phyloP scores from a whole-genome alignment of 106 monocot genomes.

The Dioscorea dumetorum region DNA sequence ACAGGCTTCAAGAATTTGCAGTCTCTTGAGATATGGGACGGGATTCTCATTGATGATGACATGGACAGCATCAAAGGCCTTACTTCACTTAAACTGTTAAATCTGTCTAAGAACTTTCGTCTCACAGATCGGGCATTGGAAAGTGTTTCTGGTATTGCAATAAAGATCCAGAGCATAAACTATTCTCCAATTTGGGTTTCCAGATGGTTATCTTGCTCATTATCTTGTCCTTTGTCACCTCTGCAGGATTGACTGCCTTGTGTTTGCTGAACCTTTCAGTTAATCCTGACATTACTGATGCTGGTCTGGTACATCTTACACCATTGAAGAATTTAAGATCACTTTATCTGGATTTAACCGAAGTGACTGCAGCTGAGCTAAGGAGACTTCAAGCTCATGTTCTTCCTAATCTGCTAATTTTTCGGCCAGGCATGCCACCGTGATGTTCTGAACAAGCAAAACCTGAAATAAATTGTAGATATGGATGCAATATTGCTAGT shows the following conservation, averaged over 20 bases:
- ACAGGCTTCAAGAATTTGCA: conserved; percentile 83
- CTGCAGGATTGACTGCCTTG: conserved; percentile 51
- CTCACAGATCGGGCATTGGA: conserved; percentile 85
- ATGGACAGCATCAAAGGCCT: conserved; percentile 89
- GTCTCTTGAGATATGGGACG: conserved; percentile 87
- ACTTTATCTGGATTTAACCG: conserved; percentile 76
- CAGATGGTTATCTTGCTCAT: too few species aligned
- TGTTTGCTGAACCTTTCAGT: conserved; percentile 60
- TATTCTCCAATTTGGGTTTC: too few species aligned
- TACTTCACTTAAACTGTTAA: conserved; percentile 64
- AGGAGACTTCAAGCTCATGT: conserved; percentile 86
- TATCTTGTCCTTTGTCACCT: too few species aligned
- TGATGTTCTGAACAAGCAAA: too few species aligned
- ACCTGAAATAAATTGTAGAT: too few species aligned
- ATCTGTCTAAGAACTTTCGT: conserved; percentile 82
- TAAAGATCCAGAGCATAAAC: too few species aligned
- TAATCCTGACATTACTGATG: conserved; percentile 46
- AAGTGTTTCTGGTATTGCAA: conserved; percentile 63
- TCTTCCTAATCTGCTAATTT: conserved; percentile 73
- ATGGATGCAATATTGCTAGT: too few species aligned
- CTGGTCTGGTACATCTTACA: conserved; percentile 71
- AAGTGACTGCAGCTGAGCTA: conserved; percentile 73
- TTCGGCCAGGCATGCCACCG: conserved; percentile 57
- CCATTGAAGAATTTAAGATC: conserved; percentile 81
- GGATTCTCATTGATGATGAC: conserved; percentile 74